Percentiles rank a stretch among this genome's conserved stretches.
Evolutionary conservation across 129 eudicot species (phyloP).

Genomic region (Flaveria bidentis): DNA sequence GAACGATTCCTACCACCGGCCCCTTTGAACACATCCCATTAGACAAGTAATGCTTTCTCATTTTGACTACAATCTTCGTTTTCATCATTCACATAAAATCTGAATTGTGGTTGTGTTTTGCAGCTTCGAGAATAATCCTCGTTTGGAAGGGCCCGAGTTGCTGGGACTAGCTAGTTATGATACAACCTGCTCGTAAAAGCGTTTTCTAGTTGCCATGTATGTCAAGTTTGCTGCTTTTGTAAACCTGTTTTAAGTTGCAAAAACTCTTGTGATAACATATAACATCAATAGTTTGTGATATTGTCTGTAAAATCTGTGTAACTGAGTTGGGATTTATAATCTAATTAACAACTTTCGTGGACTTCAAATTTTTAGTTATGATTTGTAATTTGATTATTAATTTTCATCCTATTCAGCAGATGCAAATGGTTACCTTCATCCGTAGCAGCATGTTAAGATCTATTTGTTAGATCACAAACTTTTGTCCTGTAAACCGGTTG

Average conservation of each 20-base stretch:
- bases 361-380: neutral
- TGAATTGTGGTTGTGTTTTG: slow-evolving; percentile 29
- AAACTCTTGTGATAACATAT: slow-evolving; percentile 24
- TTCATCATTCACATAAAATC: neutral
- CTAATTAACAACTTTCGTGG: neutral
- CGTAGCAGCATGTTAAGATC: too few species aligned
- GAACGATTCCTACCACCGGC: slow-evolving; percentile 82
- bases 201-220: slow-evolving; percentile 21
- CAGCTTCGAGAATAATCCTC: slow-evolving; percentile 95
- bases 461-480: too few species aligned
- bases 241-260: slow-evolving; percentile 25
- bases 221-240: slow-evolving; percentile 35
- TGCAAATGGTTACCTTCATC: too few species aligned
- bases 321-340: neutral
- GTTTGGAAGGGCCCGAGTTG: slow-evolving; percentile 96
- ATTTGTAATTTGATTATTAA: neutral
- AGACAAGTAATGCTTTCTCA: slow-evolving; percentile 61
- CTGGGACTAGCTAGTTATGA: slow-evolving; percentile 87
- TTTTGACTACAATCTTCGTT: neutral
- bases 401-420: neutral
- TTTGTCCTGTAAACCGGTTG: too few species aligned
- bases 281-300: slow-evolving; percentile 32
- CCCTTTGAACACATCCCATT: slow-evolving; percentile 90
- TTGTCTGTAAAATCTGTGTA: slow-evolving; percentile 33
- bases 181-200: slow-evolving; percentile 68